Evolutionary conservation across 163 green algal genomes (phyloP), one percentile per base, ranked within the genome.

Genomic region (Chlorella variabilis): DNA sequence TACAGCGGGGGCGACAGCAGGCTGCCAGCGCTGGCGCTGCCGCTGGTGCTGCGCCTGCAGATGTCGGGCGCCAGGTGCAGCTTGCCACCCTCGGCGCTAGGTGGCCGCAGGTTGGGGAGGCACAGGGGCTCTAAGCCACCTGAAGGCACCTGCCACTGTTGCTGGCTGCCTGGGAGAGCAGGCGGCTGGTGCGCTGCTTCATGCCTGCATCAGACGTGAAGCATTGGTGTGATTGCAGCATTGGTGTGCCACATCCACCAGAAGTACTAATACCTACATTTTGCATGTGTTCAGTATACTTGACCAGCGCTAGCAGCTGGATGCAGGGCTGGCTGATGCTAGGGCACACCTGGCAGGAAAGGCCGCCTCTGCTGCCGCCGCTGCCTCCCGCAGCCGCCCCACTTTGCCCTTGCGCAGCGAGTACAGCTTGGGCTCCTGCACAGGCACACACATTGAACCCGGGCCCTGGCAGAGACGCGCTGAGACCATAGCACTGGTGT

Each of bases 371-470:
- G 71, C 27, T 2, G 56, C 51, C 13, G 45, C n/a, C 8, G 56
- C 54, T 33, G 70, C 48, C n/a, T 80, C 27, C n/a, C n/a, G n/a
- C 56, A 80, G 56, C 13, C 73, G 73, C 36, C 54, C 73, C 27
- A 70, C 54, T 8, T 69, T 21, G 36, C 73, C 73, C 54, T 80
- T 70, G 38, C 56, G 54, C 56, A 80, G 73, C 38, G 56, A 70
- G n/a, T 80, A 80, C 36, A 59, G 73, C 38, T 39, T 69, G 27
- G 71, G 71, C 49, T 78, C 49, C 71, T 78, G 71, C 0, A 25
- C 25, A 75, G 39, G 39, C 33, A 39, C 54, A 62, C 15, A 62
- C 15, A 62, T n/a, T n/a, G 23, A 27, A 62, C 54, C 7, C 54
- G 25, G 7, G 54, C 54, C 54, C 5, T n/a, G 7, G 54, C 54